These are phyloP conservation scores for Pseudisothecium myosuroides DNA, from an alignment of 225 moss, liverwort and hornwort species.

Conservation along the genomic window DNA sequence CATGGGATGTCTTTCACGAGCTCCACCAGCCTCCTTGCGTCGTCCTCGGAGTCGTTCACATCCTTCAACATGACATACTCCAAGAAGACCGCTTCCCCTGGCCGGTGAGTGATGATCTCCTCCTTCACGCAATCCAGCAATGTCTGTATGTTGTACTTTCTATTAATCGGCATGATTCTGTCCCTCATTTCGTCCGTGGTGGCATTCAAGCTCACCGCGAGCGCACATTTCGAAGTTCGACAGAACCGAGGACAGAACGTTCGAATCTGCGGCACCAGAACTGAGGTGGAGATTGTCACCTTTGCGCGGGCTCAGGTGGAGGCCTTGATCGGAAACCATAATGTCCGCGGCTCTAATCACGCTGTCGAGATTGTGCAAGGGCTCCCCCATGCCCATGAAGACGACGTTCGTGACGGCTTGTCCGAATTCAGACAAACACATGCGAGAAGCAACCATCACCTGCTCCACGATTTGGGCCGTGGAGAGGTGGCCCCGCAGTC, in stretches of 20 bases:
- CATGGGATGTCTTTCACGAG: constrained; percentile 64
- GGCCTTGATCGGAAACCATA: constrained; percentile 54
- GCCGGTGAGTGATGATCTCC: constrained; percentile 30
- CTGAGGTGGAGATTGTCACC: constrained; percentile 78
- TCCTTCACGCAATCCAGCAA: constrained; percentile 51
- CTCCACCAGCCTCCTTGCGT: constrained; percentile 52
- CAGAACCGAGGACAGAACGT: constrained; percentile 52
- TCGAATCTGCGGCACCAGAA: constrained; percentile 76
- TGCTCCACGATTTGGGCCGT: constrained; percentile 92
- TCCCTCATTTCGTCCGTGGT: constrained; percentile 58
- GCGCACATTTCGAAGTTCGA: constrained; percentile 50
- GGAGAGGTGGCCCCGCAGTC: constrained; percentile 55
- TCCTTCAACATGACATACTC: constrained; percentile 80
- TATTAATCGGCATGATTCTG: constrained; percentile 76
- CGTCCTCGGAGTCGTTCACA: constrained; percentile 69
- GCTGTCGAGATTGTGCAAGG: constrained; percentile 68
- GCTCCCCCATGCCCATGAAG: constrained; percentile 98
- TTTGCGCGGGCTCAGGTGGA: constrained; percentile 75
- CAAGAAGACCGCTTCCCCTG: constrained; percentile 43
- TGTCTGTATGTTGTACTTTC: constrained; percentile 50
- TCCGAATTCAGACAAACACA: constrained; percentile 36
- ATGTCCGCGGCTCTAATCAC: constrained; percentile 85
- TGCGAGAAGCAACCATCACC: constrained; percentile 68
- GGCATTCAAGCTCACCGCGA: constrained; percentile 90
- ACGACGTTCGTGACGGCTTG: constrained; percentile 65